A percentile compares a stretch with the other conserved stretches of the same genome.
Conservation (phyloP, 2,329 filamentous ascomycete genomes). For the Fusarium sp. region DNA sequence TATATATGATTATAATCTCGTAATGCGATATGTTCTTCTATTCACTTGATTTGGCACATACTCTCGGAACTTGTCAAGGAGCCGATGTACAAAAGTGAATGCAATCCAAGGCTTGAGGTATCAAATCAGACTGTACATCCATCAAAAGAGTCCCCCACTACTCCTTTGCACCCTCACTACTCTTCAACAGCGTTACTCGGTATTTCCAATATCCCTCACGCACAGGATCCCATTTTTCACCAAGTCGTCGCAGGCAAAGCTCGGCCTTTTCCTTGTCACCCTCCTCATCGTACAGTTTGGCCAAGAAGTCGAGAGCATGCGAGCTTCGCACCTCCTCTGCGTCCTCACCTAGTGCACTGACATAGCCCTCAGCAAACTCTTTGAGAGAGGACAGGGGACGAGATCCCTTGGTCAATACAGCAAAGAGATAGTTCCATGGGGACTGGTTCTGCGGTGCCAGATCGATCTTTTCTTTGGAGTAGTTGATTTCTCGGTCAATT, state of each 20-base stretch:
- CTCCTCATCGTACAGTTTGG: constrained; percentile 73
- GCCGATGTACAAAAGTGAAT: not conserved
- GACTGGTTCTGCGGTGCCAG: constrained; percentile 94
- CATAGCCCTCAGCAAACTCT: constrained; percentile 66
- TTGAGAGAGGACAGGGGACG: constrained; percentile 61
- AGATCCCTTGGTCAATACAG: constrained; percentile 77
- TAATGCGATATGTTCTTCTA: constrained; percentile 45
- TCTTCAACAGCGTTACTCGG: constrained; percentile 50
- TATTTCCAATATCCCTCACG: constrained; percentile 93
- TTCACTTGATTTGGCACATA: not conserved
- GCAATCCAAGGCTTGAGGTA: not conserved
- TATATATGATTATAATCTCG: constrained; percentile 48
- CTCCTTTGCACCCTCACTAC: constrained; percentile 10
- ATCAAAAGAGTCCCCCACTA: not conserved
- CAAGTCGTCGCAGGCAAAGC: constrained; percentile 78
- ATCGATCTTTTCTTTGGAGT: constrained; percentile 78
- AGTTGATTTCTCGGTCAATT: constrained; percentile 80
- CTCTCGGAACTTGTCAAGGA: not conserved
- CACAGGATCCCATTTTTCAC: constrained; percentile 90
- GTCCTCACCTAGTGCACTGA: constrained; percentile 61
- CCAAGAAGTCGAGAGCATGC: constrained; percentile 78
- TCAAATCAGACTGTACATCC: not conserved
- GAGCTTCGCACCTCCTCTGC: constrained; percentile 70
- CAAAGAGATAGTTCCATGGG: constrained; percentile 91
- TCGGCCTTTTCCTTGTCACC: constrained; percentile 73